Evolutionary conservation across 2,329 filamentous ascomycete species (phyloP), one percentile per base, ranked within the genome.

Genomic region (Fusarium nanum): DNA sequence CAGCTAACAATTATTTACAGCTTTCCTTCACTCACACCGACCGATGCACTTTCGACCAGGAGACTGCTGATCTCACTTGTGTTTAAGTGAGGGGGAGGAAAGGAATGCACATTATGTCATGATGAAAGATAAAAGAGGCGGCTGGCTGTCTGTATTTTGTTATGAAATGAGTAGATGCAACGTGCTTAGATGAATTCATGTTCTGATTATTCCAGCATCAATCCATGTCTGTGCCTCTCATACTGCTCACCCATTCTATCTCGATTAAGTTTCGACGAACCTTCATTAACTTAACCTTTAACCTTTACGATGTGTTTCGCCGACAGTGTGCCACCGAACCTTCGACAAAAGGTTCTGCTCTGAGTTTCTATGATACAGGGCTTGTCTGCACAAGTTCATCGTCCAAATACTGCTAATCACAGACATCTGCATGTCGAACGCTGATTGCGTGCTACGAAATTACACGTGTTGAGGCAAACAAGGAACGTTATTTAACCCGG

Each of bases 21-120:
- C 57, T 60, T 4, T 49, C 57, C 7, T 60, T 60, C 13, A 60
- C 57, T 0, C 57, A 60, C 11, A 60, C 54, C 27, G 57, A 60
- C 12, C 25, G 57, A 41, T 60, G 57, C 27, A 60, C 54, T 0
- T 60, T 60, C 18, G 57, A 60, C 14, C n/a, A 32, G 18, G 57
- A 41, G 2, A 60, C 57, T 11, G 57, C 54, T 1, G 54, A 60
- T 22, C 57, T 60, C 8, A 60, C 57, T n/a, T 60, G 57, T 34
- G 54, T 59, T 11, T 60, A 59, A 60, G 23, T 53, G 3, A 5
- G 18, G 6, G 20, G 2, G 3, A 18, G 18, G 23, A 12, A 16
- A 16, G 22, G 22, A 25, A 3, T 9, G 20, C 22, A 28, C 28
- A 11, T 9, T 7, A 11, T 2, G 5, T 16, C 12, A 11, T 16